Evolutionary conservation across 106 monocot genomes (phyloP).

Genomic region (Acanthochlamys bracteata): DNA sequence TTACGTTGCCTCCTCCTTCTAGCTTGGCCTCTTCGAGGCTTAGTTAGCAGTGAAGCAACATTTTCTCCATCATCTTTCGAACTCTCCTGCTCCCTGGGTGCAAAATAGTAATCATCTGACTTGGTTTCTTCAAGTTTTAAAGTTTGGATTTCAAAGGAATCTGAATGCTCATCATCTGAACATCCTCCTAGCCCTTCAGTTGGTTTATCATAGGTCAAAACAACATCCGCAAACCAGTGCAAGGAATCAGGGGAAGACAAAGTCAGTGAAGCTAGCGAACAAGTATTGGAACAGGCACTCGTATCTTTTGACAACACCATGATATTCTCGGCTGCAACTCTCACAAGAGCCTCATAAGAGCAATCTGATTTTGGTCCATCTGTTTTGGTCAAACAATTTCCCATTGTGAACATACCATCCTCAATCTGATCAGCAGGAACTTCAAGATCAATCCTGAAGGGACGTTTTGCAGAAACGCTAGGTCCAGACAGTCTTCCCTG

Average conservation of each 20-base stretch:
- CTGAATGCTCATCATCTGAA: conserved; percentile 26
- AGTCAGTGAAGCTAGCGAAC: neutral
- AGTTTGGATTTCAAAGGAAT: conserved; percentile 61
- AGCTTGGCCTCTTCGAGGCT: conserved; percentile 19
- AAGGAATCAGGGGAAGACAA: conserved; percentile 15
- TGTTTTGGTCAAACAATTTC: too few species aligned
- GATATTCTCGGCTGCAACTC: conserved; percentile 48
- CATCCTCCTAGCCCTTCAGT: neutral
- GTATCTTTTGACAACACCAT: conserved; percentile 25
- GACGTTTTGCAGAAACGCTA: conserved; percentile 11
- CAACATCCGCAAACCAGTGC: conserved; percentile 51
- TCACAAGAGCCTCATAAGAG: conserved; percentile 5
- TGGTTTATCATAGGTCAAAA: conserved; percentile 12
- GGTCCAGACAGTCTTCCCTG: conserved; percentile 2
- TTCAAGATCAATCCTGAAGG: conserved; percentile 37
- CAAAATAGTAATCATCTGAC: conserved; percentile 25
- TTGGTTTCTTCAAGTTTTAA: conserved; percentile 52
- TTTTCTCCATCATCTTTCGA: conserved; percentile 17
- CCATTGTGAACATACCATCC: neutral
- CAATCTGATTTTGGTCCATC: conserved; percentile 6
- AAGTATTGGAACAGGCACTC: neutral
- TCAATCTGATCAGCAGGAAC: conserved; percentile 10
- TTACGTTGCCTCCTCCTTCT: conserved; percentile 24
- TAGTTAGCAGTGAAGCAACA: conserved; percentile 18
- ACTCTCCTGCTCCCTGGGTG: conserved; percentile 5